These are phyloP conservation scores for Beta macrorhiza DNA, from an alignment of 179 eudicot genomes.

Conservation along the genomic window DNA sequence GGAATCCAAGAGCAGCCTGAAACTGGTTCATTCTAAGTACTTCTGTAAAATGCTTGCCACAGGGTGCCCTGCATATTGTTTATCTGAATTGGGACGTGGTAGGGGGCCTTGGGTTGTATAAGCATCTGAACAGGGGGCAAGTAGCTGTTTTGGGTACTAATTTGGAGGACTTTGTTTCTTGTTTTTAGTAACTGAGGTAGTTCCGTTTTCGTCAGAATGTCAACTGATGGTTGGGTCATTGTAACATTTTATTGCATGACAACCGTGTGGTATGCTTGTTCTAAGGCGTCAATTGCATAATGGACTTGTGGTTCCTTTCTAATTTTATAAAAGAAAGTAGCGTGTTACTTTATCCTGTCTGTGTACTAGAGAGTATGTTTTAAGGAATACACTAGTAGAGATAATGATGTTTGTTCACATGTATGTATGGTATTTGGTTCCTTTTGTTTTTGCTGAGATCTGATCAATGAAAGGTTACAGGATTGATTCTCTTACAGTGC, in stretches of 20 bases:
- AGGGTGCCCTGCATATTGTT: neutral
- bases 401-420: neutral
- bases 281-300: neutral
- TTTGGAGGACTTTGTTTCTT: neutral
- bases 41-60: neutral
- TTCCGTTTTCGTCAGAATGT: neutral
- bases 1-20: neutral
- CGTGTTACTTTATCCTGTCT: neutral
- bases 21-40: neutral
- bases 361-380: neutral
- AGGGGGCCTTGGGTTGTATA: neutral
- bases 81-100: neutral
- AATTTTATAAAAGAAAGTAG: neutral
- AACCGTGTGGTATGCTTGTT: too few relatives aligned
- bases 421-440: neutral
- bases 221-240: neutral
- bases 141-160: neutral
- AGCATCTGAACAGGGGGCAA: neutral
- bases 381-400: neutral
- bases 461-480: constrained; percentile 50
- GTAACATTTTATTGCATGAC: neutral
- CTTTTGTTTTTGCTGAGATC: constrained; percentile 15
- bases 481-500: constrained; percentile 82
- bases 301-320: neutral
- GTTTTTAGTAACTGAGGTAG: neutral